phyloP scores from a whole-genome alignment of 192 early-diverging fungal species.

The Coemansia pectinata region DNA sequence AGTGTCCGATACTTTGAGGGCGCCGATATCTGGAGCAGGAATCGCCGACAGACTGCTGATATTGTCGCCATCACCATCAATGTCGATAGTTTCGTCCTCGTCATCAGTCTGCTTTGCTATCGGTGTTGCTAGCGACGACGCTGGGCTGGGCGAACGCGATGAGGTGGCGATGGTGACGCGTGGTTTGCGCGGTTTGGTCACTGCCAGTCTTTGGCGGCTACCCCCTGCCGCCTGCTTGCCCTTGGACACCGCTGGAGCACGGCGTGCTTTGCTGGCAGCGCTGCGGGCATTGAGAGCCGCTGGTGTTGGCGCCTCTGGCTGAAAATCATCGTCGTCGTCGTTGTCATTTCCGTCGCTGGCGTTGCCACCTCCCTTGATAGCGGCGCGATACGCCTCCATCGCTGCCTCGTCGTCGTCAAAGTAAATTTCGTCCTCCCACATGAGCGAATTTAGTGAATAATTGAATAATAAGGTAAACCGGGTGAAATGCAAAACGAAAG shows the following conservation, averaged over 20 bases:
- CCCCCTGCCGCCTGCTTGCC: neutral
- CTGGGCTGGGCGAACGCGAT: constrained; percentile 21
- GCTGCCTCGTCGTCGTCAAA: constrained; percentile 53
- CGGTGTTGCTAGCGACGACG: neutral
- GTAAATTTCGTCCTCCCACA: constrained; percentile 50
- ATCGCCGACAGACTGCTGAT: constrained; percentile 17
- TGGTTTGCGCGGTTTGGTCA: constrained; percentile 26
- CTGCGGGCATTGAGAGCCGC: constrained; percentile 2
- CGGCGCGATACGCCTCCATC: constrained; percentile 46
- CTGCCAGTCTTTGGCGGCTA: constrained; percentile 12
- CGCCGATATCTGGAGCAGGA: constrained; percentile 44
- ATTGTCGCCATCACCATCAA: constrained; percentile 17
- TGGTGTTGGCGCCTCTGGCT: constrained; percentile 16
- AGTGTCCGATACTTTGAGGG: constrained; percentile 25
- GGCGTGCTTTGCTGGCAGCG: constrained; percentile 12
- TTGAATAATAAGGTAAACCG: constrained; percentile 1
- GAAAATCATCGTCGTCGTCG: constrained; percentile 39
- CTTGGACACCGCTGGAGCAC: neutral
- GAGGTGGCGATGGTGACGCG: constrained; percentile 3
- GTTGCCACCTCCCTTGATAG: constrained; percentile 11
- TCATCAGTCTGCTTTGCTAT: neutral
- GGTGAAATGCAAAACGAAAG: neutral
- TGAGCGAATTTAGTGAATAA: neutral
- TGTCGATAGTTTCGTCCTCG: constrained; percentile 20
- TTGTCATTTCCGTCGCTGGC: constrained; percentile 14